Evolutionary conservation across 2,329 filamentous ascomycete genomes (phyloP).

Genomic region (Calonectria honghensis): DNA sequence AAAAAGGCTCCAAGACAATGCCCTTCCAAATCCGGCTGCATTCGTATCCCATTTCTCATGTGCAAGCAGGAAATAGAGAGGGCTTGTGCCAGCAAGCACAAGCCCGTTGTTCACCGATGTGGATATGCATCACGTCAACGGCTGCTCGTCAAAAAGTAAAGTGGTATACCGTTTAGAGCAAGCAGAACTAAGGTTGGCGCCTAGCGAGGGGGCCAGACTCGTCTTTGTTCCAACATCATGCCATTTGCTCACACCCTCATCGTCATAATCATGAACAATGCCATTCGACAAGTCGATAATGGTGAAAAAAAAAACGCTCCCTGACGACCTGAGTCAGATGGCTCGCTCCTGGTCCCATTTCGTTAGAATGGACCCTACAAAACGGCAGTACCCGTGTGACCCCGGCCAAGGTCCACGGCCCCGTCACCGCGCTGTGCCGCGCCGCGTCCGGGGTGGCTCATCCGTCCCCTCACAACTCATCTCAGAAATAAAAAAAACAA

Average conservation of each 20-base stretch:
- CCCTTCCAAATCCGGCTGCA: neutral
- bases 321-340: neutral
- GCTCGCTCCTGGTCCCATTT: conserved; percentile 7
- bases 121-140: conserved; percentile 23
- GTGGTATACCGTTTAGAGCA: too few relatives aligned
- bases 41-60: neutral
- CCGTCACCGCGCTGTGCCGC: conserved; percentile 4
- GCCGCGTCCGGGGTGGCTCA: neutral
- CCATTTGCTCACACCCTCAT: neutral
- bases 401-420: neutral
- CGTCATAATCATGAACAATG: conserved; percentile 1
- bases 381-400: conserved; percentile 11
- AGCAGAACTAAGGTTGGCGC: conserved; percentile 11
- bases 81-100: conserved; percentile 22
- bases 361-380: conserved; percentile 7
- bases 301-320: neutral
- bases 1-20: neutral
- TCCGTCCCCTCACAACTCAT: conserved; percentile 8
- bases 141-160: conserved; percentile 4
- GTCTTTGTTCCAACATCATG: conserved; percentile 1
- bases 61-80: neutral
- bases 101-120: neutral
- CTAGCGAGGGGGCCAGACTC: conserved; percentile 3
- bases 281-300: neutral
- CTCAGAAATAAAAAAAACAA: conserved; percentile 1